Evolutionary conservation across 148 eudicot genomes (phyloP), one percentile per base, ranked within the genome.

Genomic region (Silene latifolia): DNA sequence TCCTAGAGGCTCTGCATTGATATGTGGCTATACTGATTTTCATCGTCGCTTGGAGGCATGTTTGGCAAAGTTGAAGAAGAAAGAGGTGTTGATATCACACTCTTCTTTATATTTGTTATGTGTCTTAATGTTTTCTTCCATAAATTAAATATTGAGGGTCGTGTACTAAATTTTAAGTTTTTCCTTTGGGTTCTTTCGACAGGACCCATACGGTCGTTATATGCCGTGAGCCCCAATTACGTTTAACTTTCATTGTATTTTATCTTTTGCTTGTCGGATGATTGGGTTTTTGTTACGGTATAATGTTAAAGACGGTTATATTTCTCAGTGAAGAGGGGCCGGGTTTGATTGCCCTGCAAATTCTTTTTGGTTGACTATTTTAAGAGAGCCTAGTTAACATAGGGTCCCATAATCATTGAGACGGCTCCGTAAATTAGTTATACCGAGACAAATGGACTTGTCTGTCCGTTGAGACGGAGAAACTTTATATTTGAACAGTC

Each of bases 1-100:
- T 27, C 98, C 98, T 13, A 89, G 91, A 83, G 98, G 98, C 77
- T 95, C 98, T 75, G 97, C 97, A 23, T 78, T 95, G 80, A 90
- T 92, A 72, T 92, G 96, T 86, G 98, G 98, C 5, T 95, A 95
- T 78, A 95, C 98, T 15, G 91, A 85, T 83, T 90, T 88, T 80
- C 98, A 95, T 74, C 75, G 87, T 77, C 86, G 82, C 62, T 80
- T 95, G 68, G 98, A 95, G 83, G 78, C 88, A 66, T 80, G 89
- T 63, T 81, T 95, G 76, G 98, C 98, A 64, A 80, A 87, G 62
- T 74, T 92, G 72, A 95, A 95, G 82, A 89, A 86, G 77, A 95
- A 95, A 87, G 96, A 95, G 97, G 98, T 94, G 73, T n/a, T 51
- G 24, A 25, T 63, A 77, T 75, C 71, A 32, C 59, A 15, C 53